Evolutionary conservation across 352 stramenopile genomes (phyloP), one percentile per base, ranked within the genome.

Genomic region (Phytophthora vignae): DNA sequence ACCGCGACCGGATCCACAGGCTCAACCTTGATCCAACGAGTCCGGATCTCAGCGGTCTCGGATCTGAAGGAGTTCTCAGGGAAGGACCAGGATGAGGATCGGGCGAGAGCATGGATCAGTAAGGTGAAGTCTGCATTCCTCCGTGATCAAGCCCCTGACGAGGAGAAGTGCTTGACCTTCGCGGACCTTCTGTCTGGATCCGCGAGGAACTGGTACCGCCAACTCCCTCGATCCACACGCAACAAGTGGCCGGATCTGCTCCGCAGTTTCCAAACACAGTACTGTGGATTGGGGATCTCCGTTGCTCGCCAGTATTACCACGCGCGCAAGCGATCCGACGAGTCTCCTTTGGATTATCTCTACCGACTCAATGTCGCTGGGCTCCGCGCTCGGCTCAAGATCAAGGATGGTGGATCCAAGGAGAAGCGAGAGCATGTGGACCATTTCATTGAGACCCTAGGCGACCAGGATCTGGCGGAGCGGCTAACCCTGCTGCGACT

Each of bases 41-140:
- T 63, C 5, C 8, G 56, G 15, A 55, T 63, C 21, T 55, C 40
- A 3, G 56, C 56, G 56, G 44, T 63, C 40, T 63, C 40, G 19
- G 56, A 63, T 42, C 40, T 63, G 2, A 63, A 54, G 15, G 56
- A 63, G 56, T 63, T 63, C 21, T 42, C 52, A 12, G 52, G 52
- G 7, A 42, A 44, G n/a, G 52, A 44, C 11, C 52, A 58, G 6
- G 52, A 58, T 17, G 52, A 44, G 27, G 52, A 44, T 58, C 52
- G 52, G 14, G 52, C 52, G 5, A n/a, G 52, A 44, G 6, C 52
- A 4, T 46, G 52, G 52, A 14, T 58, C 12, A 44, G 52, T 27
- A 58, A 58, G 15, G 52, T 58, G 33, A 58, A 44, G 15, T 58
- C 29, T 25, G 52, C 52, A 2, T 58, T 58, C 29, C 19, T 58